Base-by-base conservation (phyloP, 1,284 basidiomycete species). In the Sphagnurus paluster region DNA sequence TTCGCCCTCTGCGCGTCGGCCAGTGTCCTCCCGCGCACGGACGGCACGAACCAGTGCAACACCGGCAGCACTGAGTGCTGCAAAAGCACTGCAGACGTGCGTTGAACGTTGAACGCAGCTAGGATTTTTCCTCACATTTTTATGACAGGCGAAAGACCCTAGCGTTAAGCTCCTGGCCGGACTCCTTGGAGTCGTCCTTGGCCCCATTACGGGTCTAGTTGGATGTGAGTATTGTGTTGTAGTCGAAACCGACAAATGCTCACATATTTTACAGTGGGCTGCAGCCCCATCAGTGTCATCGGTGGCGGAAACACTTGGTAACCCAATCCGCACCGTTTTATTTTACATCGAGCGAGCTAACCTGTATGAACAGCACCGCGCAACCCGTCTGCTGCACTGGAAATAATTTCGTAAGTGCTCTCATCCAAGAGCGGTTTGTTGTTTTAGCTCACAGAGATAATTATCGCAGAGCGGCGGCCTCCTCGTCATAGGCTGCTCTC, bases 311-410 rank as follows among this genome's bases (percentile, higher is more conserved):
- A 32, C 29, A 33, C 25, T 6, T 53, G 49, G 48, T 50, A 42
- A n/a, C n/a, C 24, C 21, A 14, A 9, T 19, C 10, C 21, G 16
- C 9, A 7, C 13, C 2, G 9, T 11, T 8, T 19, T 20, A 11
- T 24, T 11, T 32, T 34, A 11, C 30, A 5, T 33, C 19, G 23
- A 25, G 10, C 17, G 11, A 29, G n/a, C n/a, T n/a, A n/a, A n/a
- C n/a, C n/a, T n/a, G n/a, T n/a, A n/a, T n/a, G n/a, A 24, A 37
- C 17, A 55, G 53, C 44, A 19, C 47, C 35, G 17, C 37, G 19
- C 55, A 60, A 44, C 23, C 56, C 7, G 58, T 41, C 35, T 60
- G 57, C 43, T 60, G 58, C 47, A 54, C 46, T 9, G 23, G 37
- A 29, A 57, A 55, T 49, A 49, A 38, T 40, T 60, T 56, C 39